Evolutionary conservation across 768 basidiomycete genomes (phyloP), one percentile per base, ranked within the genome.

Genomic region (Trametes cinnabarina): DNA sequence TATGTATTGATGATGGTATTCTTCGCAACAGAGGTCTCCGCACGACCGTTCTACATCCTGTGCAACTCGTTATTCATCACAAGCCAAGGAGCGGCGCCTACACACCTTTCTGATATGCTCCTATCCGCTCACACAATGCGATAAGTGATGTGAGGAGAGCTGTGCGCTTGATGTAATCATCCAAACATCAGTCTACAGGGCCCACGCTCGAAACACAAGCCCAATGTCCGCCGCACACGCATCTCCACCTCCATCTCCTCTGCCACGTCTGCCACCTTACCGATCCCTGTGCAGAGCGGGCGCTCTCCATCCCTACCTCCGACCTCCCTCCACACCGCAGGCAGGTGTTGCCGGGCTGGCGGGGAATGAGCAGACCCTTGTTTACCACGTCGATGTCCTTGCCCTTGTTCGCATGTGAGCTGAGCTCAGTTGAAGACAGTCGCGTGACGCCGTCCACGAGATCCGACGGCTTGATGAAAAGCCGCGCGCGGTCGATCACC

Each of bases 151-250:
- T 39, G 15, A 4, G 14, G 1, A 14, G 12, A 19, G 10, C 30
- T 22, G 3, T n/a, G 7, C 20, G 3, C 30, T 6, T 32, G 30
- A 32, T 32, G 30, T 6, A 12, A 32, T 32, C 30, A 32, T 32
- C 30, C 30, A 32, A 39, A n/a, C 14, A 39, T 40, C 20, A 50
- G 1, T 43, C 48, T 10, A 48, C 37, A 6, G 47, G 11, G 46
- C 46, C 19, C 46, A 40, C 20, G n/a, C 26, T 41, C 19, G 35
- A 9, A 9, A 28, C 26, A 32, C 28, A 44, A 25, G 44, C 37
- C 90, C 89, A 92, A 10, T 70, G 64, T 10, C 90, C 90, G 25
- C 87, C 87, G 71, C 90, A 92, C 19, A 91, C 75, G 69, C 90
- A 92, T 23, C 77, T 77, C 22, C 65, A 68, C 30, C 68, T 69